A percentile compares a stretch with the other conserved stretches of the same genome.
These are phyloP conservation scores for Mercurialis annua DNA, from an alignment of 345 rosid genomes.

Conservation along the genomic window DNA sequence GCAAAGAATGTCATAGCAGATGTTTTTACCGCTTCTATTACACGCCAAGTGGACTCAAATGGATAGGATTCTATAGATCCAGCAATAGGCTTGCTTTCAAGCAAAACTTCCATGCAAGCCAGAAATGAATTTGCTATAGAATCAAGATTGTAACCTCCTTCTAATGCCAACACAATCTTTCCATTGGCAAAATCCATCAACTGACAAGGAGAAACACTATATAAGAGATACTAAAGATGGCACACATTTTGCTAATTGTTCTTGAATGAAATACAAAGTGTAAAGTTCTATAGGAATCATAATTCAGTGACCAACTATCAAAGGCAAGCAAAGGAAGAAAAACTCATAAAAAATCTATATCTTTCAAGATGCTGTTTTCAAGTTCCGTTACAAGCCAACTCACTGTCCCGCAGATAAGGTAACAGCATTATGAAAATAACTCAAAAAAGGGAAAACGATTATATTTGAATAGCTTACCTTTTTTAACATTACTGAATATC, in stretches of 20 bases:
- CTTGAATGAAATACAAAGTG: neutral
- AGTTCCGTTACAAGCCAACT: neutral
- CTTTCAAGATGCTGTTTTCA: neutral
- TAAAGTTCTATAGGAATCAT: neutral
- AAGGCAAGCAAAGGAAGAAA: neutral
- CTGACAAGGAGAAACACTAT: constrained; percentile 27
- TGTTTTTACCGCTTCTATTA: constrained; percentile 58
- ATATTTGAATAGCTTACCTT: constrained; percentile 45
- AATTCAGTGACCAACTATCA: neutral
- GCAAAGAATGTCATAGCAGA: neutral
- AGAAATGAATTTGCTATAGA: constrained; percentile 81
- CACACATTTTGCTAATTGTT: neutral
- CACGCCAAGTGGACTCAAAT: constrained; percentile 86
- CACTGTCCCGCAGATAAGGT: constrained; percentile 6
- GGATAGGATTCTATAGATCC: constrained; percentile 73
- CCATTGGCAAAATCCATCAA: constrained; percentile 83
- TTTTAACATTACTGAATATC: constrained; percentile 71
- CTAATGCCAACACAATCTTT: constrained; percentile 78
- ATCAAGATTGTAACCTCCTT: constrained; percentile 90
- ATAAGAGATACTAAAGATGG: neutral
- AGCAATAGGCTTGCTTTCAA: constrained; percentile 45
- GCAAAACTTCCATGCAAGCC: constrained; percentile 82
- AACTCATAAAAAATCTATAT: neutral
- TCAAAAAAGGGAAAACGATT: neutral
- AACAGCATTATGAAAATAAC: constrained; percentile 3